Conservation (phyloP, 768 basidiomycete genomes). For the Leccinum aurantiacum region DNA sequence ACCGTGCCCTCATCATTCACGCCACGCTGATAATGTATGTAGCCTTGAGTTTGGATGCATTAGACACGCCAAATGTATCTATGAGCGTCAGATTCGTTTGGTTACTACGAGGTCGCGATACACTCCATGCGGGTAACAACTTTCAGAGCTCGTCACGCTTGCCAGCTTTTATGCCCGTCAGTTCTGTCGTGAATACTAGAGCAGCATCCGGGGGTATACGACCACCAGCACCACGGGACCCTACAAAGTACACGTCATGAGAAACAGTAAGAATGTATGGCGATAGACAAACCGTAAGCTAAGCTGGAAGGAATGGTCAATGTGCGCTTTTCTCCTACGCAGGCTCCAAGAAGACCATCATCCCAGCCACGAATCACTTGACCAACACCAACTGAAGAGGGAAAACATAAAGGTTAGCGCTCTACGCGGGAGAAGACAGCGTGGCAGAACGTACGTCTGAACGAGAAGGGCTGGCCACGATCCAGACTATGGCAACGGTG, state of each 20-base stretch:
- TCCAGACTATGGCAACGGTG: slow-evolving; percentile 49
- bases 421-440: background rate
- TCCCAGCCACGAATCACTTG: slow-evolving; percentile 90
- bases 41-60: background rate
- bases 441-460: slow-evolving; percentile 61
- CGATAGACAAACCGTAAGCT: slow-evolving; percentile 72
- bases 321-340: slow-evolving; percentile 82
- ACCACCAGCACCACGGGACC: slow-evolving; percentile 69
- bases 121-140: background rate
- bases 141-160: slow-evolving; percentile 56
- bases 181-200: slow-evolving; percentile 85
- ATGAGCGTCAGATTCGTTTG: too few species aligned
- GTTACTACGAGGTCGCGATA: background rate
- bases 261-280: background rate
- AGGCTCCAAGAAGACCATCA: slow-evolving; percentile 80
- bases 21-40: background rate
- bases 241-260: slow-evolving; percentile 36
- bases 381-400: slow-evolving; percentile 61
- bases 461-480: slow-evolving; percentile 70
- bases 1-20: background rate
- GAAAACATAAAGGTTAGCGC: slow-evolving; percentile 3
- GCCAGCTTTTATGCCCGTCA: slow-evolving; percentile 57
- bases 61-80: background rate
- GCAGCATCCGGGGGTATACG: slow-evolving; percentile 79
- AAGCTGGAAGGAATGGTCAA: slow-evolving; percentile 79